Conservation (phyloP, 176 grass and related monocot species). For the Triticum dicoccoides region DNA sequence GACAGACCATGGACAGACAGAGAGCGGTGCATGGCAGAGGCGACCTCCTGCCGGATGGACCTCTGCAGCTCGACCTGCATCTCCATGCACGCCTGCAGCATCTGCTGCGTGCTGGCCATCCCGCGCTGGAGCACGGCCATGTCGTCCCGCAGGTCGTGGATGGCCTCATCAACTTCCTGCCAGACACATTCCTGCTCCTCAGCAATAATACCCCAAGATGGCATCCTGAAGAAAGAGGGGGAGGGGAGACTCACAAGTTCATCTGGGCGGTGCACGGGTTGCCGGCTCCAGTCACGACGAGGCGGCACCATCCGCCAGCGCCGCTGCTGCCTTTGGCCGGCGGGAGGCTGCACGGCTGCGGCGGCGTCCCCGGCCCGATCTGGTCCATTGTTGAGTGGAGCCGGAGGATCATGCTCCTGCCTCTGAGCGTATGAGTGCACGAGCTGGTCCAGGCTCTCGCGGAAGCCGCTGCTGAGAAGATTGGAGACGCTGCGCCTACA, state of each 20-base stretch:
- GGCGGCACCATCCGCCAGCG: neutral
- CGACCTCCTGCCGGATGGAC: conserved; percentile 77
- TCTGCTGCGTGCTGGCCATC: conserved; percentile 69
- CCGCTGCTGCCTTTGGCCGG: neutral
- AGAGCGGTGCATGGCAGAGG: conserved; percentile 69
- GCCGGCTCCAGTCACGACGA: conserved; percentile 39
- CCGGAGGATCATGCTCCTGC: conserved; percentile 39
- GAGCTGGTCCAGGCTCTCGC: conserved; percentile 76
- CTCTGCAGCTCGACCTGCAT: conserved; percentile 94
- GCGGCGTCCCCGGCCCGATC: neutral
- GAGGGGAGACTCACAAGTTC: conserved; percentile 37
- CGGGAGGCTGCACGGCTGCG: neutral
- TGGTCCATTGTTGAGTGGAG: neutral
- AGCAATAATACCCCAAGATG: neutral
- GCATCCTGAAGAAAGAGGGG: too few relatives aligned
- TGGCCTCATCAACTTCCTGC: conserved; percentile 81
- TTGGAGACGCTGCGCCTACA: conserved; percentile 88
- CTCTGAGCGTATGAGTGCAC: conserved; percentile 79
- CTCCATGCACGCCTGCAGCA: conserved; percentile 85
- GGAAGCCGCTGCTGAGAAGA: conserved; percentile 84
- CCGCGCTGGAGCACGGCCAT: conserved; percentile 63
- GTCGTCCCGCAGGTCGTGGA: conserved; percentile 77
- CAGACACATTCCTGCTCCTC: neutral
- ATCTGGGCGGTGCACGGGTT: neutral
- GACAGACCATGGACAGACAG: conserved; percentile 31